Base-by-base conservation (phyloP, 106 monocot genomes). In the Allium sativum region DNA sequence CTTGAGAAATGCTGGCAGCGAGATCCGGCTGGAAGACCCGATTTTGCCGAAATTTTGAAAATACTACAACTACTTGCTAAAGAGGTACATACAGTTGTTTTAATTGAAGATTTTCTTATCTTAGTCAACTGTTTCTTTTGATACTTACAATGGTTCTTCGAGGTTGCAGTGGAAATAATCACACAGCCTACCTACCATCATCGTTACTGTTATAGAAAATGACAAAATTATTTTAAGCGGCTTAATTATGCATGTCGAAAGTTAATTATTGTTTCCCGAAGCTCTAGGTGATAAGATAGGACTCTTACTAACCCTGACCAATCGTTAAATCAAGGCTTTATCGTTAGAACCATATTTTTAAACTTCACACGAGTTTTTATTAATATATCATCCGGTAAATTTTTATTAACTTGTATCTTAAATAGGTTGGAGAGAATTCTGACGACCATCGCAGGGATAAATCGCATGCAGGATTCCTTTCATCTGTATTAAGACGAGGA, bases 1-100 rank as follows among this genome's bases (percentile, higher is more conserved):
- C 82, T 93, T 17, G 78, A 93, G 59, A 73, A 65, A 61, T 93
- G 85, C 68, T 93, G 88, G 88, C 80, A 81, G 51, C 85, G 81
- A 69, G 82, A 85, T 10, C 82, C 88, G 48, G 67, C 68, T 42
- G 21, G 64, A 21, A 72, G 93, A 48, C 88, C 85, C 6, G 78
- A 93, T 65, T 93, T 93, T 67, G 78, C 82, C 13, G 85, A 93
- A 56, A 88, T 93, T 17, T 12, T 93, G 18, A 64, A 68, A 42
- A 72, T 56, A 14, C 74, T 84, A 13, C 68, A 81, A 58, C 55
- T 58, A n/a, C 73, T 92, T 40, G 22, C 74, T 6, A 79, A 75
- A 47, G 85, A 90, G 82, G 90, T 90, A 58, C 7, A 21, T 54
- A 52, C 3, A 53, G n/a, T n/a, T 65, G 7, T 14, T 8, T 48